phyloP scores from a whole-genome alignment of 257 asterid genomes.

The Penstemon newberryi region DNA sequence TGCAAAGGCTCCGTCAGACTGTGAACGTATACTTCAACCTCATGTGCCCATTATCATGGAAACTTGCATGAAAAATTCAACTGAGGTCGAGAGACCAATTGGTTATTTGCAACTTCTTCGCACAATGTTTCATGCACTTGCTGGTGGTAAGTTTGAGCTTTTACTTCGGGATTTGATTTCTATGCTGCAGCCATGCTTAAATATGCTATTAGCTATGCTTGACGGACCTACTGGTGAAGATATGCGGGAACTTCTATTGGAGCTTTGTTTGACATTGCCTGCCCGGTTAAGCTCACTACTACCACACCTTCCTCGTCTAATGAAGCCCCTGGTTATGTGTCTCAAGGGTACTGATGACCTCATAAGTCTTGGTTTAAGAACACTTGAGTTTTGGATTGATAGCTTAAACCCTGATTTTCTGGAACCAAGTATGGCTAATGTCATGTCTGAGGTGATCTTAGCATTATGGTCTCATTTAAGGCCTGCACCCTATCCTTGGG shows the following conservation, averaged over 20 bases:
- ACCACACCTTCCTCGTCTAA: slow-evolving; percentile 94
- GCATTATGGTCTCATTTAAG: slow-evolving; percentile 97
- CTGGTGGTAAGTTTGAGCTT: slow-evolving; percentile 95
- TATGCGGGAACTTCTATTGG: slow-evolving; percentile 79
- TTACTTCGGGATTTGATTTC: slow-evolving; percentile 88
- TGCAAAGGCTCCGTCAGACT: slow-evolving; percentile 93
- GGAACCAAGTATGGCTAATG: slow-evolving; percentile 99
- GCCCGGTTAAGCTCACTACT: slow-evolving; percentile 90
- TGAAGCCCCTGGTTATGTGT: slow-evolving; percentile 99
- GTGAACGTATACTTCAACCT: slow-evolving; percentile 96
- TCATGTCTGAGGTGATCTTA: slow-evolving; percentile 97
- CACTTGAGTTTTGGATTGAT: slow-evolving; percentile 99
- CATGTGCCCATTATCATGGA: slow-evolving; percentile 95
- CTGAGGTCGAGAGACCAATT: slow-evolving; percentile 89
- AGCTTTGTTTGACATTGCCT: slow-evolving; percentile 88
- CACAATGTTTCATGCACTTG: slow-evolving; percentile 94
- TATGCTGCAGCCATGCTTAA: slow-evolving; percentile 86
- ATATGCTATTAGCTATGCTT: slow-evolving; percentile 87
- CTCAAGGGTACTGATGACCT: slow-evolving; percentile 94
- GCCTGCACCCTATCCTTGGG: slow-evolving; percentile 98
- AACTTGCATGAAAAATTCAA: slow-evolving; percentile 89
- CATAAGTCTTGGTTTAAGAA: slow-evolving; percentile 88
- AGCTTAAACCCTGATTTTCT: slow-evolving; percentile 98
- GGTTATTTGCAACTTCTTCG: slow-evolving; percentile 96
- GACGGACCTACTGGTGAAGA: slow-evolving; percentile 98